Base-by-base conservation (phyloP, 768 basidiomycete species). In the Tylopilus subfusipes region DNA sequence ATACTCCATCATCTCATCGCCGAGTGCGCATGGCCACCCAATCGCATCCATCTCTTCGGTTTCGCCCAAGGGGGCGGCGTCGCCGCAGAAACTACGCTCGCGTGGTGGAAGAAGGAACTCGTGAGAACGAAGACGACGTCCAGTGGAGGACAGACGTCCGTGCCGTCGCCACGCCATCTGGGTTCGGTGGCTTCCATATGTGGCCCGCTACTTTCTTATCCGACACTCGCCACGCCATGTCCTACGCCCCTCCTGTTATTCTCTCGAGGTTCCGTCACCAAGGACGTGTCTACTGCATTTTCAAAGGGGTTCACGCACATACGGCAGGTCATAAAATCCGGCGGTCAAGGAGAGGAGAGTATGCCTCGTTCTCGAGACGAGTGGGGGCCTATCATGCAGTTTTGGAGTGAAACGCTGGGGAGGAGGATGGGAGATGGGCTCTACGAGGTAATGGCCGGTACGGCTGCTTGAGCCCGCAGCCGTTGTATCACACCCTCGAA, bases 51-150 rank as follows among this genome's bases (percentile, higher is more conserved):
- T 66, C 65, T 93, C 43, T 89, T 95, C 53, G 93, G 93, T 3
- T 97, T 91, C 58, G 89, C 81, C 0, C 93, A 97, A 68, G 93
- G 93, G 1, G 94, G 90, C 0, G 85, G 78, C 19, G 80, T 93
- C 31, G 90, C 84, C 1, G 78, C 76, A 2, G 93, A 97, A 69
- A 75, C 82, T 49, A 80, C 79, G 1, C 63, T 91, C 7, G 63
- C 71, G 31, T 79, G 76, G 72, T 88, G 84, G 81, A 82, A 73
- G 48, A 57, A 59, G 63, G 53, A 71, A 69, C 53, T 65, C 7
- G 33, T 52, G 8, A 48, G 30, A 38, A n/a, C 50, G 33, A 54
- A 25, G 24, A 38, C 29, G 19, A 51, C 50, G 12, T 34, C 60
- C 38, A 58, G 45, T 4, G 24, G 58, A 58, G 47, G 49, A 45